phyloP scores from a whole-genome alignment of 179 eudicot species.

The Corrigiola litoralis region DNA sequence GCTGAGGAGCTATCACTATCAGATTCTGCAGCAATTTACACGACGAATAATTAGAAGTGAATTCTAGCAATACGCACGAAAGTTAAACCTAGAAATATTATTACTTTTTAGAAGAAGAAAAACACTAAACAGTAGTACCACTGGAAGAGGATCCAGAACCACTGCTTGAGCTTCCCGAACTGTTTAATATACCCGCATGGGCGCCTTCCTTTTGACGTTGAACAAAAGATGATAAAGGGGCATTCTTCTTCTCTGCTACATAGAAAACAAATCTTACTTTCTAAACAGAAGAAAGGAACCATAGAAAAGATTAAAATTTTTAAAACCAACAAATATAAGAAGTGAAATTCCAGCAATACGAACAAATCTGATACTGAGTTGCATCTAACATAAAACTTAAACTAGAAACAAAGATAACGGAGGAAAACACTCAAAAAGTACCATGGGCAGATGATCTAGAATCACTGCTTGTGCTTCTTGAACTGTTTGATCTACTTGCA shows the following conservation, averaged over 20 bases:
- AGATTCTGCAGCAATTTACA: constrained; percentile 39
- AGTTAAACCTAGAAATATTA: neutral
- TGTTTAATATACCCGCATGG: constrained; percentile 28
- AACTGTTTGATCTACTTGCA: constrained; percentile 29
- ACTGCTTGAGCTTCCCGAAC: constrained; percentile 44
- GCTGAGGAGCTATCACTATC: constrained; percentile 57
- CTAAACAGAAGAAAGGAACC: neutral
- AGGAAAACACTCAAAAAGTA: constrained; percentile 12
- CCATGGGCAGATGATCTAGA: constrained; percentile 47
- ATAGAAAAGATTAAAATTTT: neutral
- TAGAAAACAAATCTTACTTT: neutral
- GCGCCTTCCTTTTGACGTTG: constrained; percentile 24
- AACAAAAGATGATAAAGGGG: constrained; percentile 26
- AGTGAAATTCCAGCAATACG: too few species aligned
- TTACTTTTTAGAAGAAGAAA: too few species aligned
- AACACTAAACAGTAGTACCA: constrained; percentile 24
- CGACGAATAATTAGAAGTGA: neutral
- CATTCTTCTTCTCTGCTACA: constrained; percentile 39
- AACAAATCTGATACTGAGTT: too few species aligned
- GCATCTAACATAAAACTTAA: too few species aligned
- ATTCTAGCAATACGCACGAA: neutral
- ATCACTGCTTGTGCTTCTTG: constrained; percentile 43
- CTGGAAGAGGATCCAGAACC: constrained; percentile 45
- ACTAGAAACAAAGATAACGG: too few species aligned
- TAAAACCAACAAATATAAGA: too few species aligned